A percentile compares a stretch with the other conserved stretches of the same genome.
These are phyloP conservation scores for Suillus subaureus DNA, from an alignment of 768 basidiomycete genomes.

Conservation along the genomic window DNA sequence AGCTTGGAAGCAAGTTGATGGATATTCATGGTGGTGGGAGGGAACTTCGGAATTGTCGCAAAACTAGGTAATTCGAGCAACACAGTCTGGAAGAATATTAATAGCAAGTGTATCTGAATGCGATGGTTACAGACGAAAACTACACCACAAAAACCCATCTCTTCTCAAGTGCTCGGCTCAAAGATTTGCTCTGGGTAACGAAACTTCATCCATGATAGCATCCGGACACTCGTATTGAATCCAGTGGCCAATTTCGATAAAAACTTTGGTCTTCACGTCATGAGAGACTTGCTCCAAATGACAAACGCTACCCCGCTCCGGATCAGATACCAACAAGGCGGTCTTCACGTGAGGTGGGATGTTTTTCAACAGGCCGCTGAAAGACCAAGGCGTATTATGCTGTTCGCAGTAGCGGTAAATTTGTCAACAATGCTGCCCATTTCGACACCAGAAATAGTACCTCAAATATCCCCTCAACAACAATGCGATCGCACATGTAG, in stretches of 20 bases:
- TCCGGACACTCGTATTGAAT: constrained; percentile 17
- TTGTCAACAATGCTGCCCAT: background rate
- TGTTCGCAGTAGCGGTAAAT: background rate
- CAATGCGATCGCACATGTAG: constrained; percentile 10
- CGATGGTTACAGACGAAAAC: background rate
- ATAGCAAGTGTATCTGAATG: background rate
- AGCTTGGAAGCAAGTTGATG: too few species aligned
- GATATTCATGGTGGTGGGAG: too few species aligned
- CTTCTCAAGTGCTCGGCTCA: background rate
- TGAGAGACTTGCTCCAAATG: constrained; percentile 15
- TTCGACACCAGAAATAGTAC: constrained; percentile 2
- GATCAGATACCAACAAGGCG: constrained; percentile 13
- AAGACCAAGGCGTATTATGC: constrained; percentile 20
- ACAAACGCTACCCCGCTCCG: constrained; percentile 12
- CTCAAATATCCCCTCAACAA: constrained; percentile 11
- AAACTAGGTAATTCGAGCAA: background rate
- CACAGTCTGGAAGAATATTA: background rate
- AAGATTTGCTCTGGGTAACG: background rate
- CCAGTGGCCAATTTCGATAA: constrained; percentile 16
- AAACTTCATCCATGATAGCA: constrained; percentile 12
- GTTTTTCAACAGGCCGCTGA: constrained; percentile 11
- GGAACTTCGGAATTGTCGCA: too few species aligned
- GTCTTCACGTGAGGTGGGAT: constrained; percentile 13
- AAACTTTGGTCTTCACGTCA: constrained; percentile 11
- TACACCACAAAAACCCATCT: background rate